Evolutionary conservation across 441 rosid genomes (phyloP).

Genomic region (Dalechampia spathulata): DNA sequence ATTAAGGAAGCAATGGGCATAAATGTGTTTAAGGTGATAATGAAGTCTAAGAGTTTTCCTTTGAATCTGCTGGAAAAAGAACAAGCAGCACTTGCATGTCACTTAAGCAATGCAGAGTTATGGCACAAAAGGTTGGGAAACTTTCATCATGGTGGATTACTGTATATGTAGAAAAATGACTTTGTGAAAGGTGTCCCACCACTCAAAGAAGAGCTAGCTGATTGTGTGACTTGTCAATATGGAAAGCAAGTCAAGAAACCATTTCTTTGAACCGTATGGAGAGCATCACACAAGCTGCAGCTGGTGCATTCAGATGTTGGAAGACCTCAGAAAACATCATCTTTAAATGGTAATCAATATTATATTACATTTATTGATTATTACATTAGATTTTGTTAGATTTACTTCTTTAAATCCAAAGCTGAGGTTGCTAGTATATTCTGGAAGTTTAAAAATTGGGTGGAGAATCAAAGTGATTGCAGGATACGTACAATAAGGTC

Average conservation of each 20-base stretch:
- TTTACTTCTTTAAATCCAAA: not conserved
- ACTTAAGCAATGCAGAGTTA: not conserved
- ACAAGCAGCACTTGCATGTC: not conserved
- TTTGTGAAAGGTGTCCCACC: not conserved
- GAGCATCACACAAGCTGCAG: conserved; percentile 1
- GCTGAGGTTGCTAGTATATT: not conserved
- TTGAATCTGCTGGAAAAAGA: not conserved
- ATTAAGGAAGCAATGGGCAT: not conserved
- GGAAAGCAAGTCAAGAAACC: not conserved
- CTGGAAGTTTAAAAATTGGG: conserved; percentile 6
- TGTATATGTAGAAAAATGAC: not conserved
- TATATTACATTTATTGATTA: not conserved
- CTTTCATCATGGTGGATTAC: not conserved
- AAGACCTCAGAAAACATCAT: not conserved
- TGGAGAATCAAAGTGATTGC: not conserved
- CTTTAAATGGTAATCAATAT: not conserved
- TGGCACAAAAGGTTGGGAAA: not conserved
- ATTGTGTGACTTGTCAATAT: conserved; percentile 1
- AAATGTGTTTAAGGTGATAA: not conserved
- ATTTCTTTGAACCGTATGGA: conserved; percentile 4
- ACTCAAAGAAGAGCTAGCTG: not conserved
- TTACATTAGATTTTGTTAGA: not conserved
- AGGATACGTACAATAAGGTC: conserved; percentile 5
- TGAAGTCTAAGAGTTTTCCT: not conserved
- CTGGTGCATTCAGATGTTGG: not conserved